Conservation (phyloP, 345 rosid genomes). For the Dovyalis caffra region DNA sequence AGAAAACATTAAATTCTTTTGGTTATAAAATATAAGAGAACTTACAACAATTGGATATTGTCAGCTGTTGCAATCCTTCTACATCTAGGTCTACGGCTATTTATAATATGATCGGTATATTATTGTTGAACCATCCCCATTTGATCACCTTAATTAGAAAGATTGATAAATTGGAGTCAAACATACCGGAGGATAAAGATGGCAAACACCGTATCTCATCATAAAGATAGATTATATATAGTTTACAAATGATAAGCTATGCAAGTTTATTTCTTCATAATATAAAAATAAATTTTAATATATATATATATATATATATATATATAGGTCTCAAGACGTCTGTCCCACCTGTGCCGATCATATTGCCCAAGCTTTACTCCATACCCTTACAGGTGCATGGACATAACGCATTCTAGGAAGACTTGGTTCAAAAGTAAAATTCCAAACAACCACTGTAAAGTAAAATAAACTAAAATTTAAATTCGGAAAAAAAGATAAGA, state of each 20-base stretch:
- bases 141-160: no score
- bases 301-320: background rate
- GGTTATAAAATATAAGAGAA: no score
- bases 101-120: background rate
- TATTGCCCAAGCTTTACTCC: constrained; percentile 48
- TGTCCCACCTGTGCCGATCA: constrained; percentile 32
- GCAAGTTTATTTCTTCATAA: background rate
- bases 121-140: no score
- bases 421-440: constrained; percentile 13
- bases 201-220: background rate
- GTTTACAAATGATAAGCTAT: background rate
- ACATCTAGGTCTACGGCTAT: background rate
- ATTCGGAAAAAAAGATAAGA: background rate
- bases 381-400: constrained; percentile 31
- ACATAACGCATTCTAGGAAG: constrained; percentile 6
- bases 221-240: background rate
- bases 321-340: constrained; percentile 1
- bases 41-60: background rate
- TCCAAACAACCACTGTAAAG: background rate
- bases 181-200: background rate
- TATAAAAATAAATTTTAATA: no score
- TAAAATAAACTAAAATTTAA: background rate
- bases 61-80: background rate
- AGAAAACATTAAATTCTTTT: no score
- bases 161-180: background rate